These are phyloP conservation scores for Exophiala sideris DNA, from an alignment of 2,329 filamentous ascomycete species.

Conservation along the genomic window DNA sequence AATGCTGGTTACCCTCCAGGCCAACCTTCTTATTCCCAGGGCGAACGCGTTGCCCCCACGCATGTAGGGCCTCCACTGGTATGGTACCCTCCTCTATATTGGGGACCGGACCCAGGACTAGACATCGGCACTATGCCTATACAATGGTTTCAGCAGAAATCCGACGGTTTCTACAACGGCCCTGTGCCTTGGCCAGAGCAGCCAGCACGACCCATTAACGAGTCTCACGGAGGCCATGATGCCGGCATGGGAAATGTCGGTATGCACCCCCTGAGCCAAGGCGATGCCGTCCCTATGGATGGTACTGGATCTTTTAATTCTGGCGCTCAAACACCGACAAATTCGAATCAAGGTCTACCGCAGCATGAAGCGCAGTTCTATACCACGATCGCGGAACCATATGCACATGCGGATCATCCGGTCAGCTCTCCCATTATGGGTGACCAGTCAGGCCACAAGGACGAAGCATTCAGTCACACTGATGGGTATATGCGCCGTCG, in stretches of 20 bases:
- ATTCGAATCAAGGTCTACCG: neutral
- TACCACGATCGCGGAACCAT: neutral
- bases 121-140: too few species aligned
- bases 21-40: neutral
- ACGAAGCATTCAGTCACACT: neutral
- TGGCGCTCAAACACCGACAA: neutral
- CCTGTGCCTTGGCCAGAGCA: too few species aligned
- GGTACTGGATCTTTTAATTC: neutral
- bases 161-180: too few species aligned
- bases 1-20: constrained; percentile 2
- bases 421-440: constrained; percentile 9
- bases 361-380: constrained; percentile 8
- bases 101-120: neutral
- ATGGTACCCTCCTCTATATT: too few species aligned
- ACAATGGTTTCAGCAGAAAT: too few species aligned
- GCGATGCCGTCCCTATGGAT: neutral
- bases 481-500: neutral
- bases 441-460: neutral
- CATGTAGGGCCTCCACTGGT: too few species aligned
- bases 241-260: neutral
- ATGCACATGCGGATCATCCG: constrained; percentile 1
- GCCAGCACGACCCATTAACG: too few species aligned
- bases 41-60: neutral
- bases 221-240: neutral
- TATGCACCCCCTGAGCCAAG: too few species aligned